Evolutionary conservation across 2,329 filamentous ascomycete genomes (phyloP).

Genomic region (Botryosphaeria dothidea): DNA sequence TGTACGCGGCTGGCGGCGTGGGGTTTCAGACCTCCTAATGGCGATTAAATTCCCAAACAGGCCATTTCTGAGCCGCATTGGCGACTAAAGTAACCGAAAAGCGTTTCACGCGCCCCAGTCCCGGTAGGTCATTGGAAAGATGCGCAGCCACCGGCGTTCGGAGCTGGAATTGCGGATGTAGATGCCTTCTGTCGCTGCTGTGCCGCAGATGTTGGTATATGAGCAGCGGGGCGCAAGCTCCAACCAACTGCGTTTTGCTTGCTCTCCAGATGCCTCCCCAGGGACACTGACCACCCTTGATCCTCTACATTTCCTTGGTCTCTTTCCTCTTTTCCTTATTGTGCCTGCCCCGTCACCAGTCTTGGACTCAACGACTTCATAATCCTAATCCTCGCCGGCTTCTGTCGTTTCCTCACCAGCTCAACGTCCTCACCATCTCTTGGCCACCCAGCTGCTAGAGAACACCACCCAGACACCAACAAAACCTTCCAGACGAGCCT

Average conservation of each 20-base stretch:
- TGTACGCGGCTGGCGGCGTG: conserved; percentile 32
- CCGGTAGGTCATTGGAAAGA: conserved; percentile 27
- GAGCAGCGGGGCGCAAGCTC: conserved; percentile 6
- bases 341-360: neutral
- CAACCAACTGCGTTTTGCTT: neutral
- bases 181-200: conserved; percentile 17
- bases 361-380: neutral
- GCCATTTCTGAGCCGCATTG: conserved; percentile 32
- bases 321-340: conserved; percentile 13
- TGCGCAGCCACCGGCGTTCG: conserved; percentile 17
- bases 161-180: neutral
- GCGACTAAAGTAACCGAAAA: conserved; percentile 43
- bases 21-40: conserved; percentile 29
- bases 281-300: neutral
- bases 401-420: neutral
- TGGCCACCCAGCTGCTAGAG: neutral
- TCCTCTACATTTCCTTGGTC: conserved; percentile 6
- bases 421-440: neutral
- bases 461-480: neutral
- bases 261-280: conserved; percentile 6
- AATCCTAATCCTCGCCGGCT: conserved; percentile 16
- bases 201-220: conserved; percentile 18
- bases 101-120: conserved; percentile 43
- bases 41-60: conserved; percentile 24
- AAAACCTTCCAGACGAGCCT: neutral